Base-by-base conservation (phyloP, 805 yeast genomes). In the Priceomyces medius region DNA sequence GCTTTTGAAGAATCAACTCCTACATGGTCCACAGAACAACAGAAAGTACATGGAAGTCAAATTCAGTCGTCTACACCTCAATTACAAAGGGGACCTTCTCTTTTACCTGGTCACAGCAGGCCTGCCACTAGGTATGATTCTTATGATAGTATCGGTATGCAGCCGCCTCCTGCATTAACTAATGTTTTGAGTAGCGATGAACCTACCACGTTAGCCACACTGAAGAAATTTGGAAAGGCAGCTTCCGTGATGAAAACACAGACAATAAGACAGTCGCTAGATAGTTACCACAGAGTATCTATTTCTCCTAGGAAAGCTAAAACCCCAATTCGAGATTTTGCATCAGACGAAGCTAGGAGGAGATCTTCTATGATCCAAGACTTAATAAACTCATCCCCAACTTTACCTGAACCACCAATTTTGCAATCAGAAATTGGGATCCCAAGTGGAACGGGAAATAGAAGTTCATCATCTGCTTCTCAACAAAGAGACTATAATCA, bases 321-420 rank as follows among this genome's bases (percentile, higher is more conserved):
- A 33, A 54, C 60, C 17, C 58, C 59, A 31, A 33, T 44, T 16
- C 33, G 44, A 41, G 37, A 42, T 9, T 16, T 51, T 35, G 31
- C 37, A 26, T 36, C 43, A 9, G 47, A 40, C 10, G 47, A 40
- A 14, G 38, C 33, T 14, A 49, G 58, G 27, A 41, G 58, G 31
- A 42, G 70, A 35, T 61, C 68, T 24, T 61, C 71, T 10, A 46
- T 64, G 42, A 59, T 68, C 14, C 66, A 63, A 35, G 59, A 63
- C 31, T 53, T 64, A 21, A 53, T 66, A 40, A 59, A 67, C 42
- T 68, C 73, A 2, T 68, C 74, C 7, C 76, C 76, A 2, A 66
- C 73, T 2, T 50, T 68, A 20, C 76, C 76, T 3, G 70, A 67
- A 41, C 71, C 74, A 2, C 76, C 76, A 5, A 58, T 64, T 12